These are phyloP conservation scores for Trichoderma gamsii DNA, from an alignment of 495 filamentous ascomycete genomes.

Conservation along the genomic window DNA sequence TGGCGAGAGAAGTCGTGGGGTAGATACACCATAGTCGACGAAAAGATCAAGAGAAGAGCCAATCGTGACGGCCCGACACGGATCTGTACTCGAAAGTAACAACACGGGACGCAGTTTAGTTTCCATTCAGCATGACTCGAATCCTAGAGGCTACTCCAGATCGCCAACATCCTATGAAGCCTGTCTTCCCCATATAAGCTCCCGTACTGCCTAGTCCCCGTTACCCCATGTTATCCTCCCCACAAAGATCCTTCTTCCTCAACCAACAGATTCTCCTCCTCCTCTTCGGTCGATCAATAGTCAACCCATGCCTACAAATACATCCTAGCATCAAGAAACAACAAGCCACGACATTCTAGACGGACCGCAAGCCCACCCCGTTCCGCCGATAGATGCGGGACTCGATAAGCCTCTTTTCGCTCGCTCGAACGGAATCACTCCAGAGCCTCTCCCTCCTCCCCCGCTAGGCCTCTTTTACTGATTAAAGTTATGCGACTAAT, in stretches of 20 bases:
- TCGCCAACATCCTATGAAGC: not conserved
- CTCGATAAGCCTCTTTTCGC: not conserved
- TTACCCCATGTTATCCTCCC: not conserved
- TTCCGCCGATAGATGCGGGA: constrained; percentile 13
- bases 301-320: not conserved
- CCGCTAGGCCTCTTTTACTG: too few species aligned
- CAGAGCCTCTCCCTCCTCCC: not conserved
- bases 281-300: not conserved
- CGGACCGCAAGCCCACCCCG: not conserved
- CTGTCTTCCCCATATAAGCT: too few species aligned
- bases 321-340: not conserved
- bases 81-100: too few species aligned
- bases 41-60: too few species aligned
- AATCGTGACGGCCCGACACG: too few species aligned
- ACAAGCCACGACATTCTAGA: not conserved
- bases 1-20: too few species aligned
- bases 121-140: too few species aligned
- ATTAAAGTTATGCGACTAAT: too few species aligned
- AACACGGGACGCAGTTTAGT: too few species aligned
- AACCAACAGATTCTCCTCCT: not conserved
- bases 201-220: not conserved
- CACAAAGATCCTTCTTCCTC: too few species aligned
- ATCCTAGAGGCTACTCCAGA: too few species aligned
- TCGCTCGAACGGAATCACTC: constrained; percentile 6
- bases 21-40: too few species aligned